Evolutionary conservation across 768 basidiomycete genomes (phyloP).

Genomic region (Tylopilus felleus): DNA sequence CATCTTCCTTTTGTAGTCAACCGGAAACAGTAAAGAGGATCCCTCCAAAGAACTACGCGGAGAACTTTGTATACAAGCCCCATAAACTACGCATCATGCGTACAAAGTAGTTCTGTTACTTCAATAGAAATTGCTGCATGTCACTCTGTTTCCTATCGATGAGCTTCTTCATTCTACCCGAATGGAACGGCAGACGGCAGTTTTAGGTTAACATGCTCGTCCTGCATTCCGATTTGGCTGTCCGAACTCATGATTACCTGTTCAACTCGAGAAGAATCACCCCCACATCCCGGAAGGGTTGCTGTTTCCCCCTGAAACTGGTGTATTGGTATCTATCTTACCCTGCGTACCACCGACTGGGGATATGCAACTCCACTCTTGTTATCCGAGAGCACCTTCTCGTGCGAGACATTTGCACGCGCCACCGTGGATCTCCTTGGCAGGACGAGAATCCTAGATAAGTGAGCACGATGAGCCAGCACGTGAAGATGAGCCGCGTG

Average conservation of each 20-base stretch:
- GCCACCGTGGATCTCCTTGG: background rate
- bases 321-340: background rate
- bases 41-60: constrained; percentile 84
- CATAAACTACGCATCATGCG: constrained; percentile 76
- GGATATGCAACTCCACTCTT: background rate
- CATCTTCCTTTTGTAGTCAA: constrained; percentile 42
- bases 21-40: constrained; percentile 58
- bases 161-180: background rate
- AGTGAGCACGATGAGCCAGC: background rate
- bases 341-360: background rate
- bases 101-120: constrained; percentile 70
- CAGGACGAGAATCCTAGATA: background rate
- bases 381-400: background rate
- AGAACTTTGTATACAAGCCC: constrained; percentile 86
- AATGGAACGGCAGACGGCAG: background rate
- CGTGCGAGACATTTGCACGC: background rate
- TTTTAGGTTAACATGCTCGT: background rate
- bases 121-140: constrained; percentile 6
- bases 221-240: background rate
- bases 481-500: constrained; percentile 1
- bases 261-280: background rate
- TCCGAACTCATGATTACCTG: too few relatives aligned
- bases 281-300: background rate
- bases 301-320: background rate
- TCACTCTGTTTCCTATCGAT: background rate